A percentile compares a stretch with the other conserved stretches of the same genome.
Evolutionary conservation across 176 grass and related monocot genomes (phyloP).

Genomic region (Zea luxurians): DNA sequence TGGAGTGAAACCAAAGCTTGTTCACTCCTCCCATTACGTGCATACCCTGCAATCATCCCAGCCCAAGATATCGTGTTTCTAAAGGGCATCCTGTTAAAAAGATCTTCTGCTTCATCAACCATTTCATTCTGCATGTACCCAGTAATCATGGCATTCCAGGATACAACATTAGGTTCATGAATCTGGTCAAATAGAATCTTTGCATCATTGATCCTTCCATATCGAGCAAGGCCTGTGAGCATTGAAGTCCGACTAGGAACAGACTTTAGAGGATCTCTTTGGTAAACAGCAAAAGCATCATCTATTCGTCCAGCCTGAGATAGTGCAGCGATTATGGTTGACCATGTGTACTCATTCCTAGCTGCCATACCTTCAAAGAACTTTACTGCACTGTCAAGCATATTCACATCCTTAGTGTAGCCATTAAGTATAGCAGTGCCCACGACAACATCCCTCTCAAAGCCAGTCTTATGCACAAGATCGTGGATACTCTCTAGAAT

Average conservation of each 20-base stretch:
- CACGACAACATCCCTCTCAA: conserved; percentile 59
- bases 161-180: conserved; percentile 54
- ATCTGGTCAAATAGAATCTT: conserved; percentile 71
- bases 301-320: conserved; percentile 51
- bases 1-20: conserved; percentile 60
- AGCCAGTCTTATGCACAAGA: conserved; percentile 54
- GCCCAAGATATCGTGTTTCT: conserved; percentile 61
- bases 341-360: conserved; percentile 75
- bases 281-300: conserved; percentile 47
- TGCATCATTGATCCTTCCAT: conserved; percentile 54
- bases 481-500: conserved; percentile 50
- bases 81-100: conserved; percentile 67
- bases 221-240: conserved; percentile 66
- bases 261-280: conserved; percentile 60
- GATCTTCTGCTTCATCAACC: conserved; percentile 60
- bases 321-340: conserved; percentile 59
- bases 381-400: conserved; percentile 46
- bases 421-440: conserved; percentile 58
- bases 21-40: conserved; percentile 63
- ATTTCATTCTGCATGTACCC: conserved; percentile 64
- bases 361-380: conserved; percentile 59
- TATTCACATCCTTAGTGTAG: conserved; percentile 45
- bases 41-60: conserved; percentile 66
- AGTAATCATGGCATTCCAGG: conserved; percentile 76
- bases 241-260: conserved; percentile 54